Evolutionary conservation across 345 rosid species (phyloP).

Genomic region (Tarenaya hassleriana): DNA sequence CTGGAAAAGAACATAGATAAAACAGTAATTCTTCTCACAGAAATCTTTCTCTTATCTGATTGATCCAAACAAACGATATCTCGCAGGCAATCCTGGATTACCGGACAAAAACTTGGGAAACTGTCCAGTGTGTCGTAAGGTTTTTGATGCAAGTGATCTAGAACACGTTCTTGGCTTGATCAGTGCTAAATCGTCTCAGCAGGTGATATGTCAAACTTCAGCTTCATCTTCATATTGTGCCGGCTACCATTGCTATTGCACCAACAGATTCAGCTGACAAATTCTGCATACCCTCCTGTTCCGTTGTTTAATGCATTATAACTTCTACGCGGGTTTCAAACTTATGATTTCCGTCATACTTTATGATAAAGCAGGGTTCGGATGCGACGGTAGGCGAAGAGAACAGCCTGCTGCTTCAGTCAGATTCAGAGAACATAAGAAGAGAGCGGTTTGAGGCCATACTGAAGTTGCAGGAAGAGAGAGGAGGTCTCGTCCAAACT

Average conservation of each 20-base stretch:
- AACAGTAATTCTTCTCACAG: not conserved
- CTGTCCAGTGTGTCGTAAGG: slow-evolving; percentile 90
- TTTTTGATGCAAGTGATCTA: slow-evolving; percentile 60
- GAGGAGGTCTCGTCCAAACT: slow-evolving; percentile 58
- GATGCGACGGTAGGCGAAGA: slow-evolving; percentile 26
- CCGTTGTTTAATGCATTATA: not conserved
- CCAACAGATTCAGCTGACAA: not conserved
- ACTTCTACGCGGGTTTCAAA: not conserved
- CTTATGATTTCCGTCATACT: not conserved
- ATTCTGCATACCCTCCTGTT: not conserved
- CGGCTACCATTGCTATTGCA: not conserved
- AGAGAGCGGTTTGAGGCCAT: slow-evolving; percentile 59
- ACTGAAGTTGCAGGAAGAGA: slow-evolving; percentile 55
- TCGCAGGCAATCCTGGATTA: slow-evolving; percentile 28
- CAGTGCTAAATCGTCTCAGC: slow-evolving; percentile 40
- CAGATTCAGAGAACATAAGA: slow-evolving; percentile 52
- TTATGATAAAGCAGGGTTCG: slow-evolving; percentile 31
- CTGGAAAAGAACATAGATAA: not conserved
- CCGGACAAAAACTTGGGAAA: slow-evolving; percentile 43
- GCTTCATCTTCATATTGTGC: not conserved
- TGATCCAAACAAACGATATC: not conserved
- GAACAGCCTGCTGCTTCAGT: slow-evolving; percentile 36
- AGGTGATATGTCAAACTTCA: slow-evolving; percentile 47
- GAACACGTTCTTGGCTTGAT: slow-evolving; percentile 75
- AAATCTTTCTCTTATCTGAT: not conserved